Percentiles rank a stretch among this genome's conserved stretches.
These are phyloP conservation scores for Fistulina hepatica DNA, from an alignment of 1,284 basidiomycete species.

Conservation along the genomic window DNA sequence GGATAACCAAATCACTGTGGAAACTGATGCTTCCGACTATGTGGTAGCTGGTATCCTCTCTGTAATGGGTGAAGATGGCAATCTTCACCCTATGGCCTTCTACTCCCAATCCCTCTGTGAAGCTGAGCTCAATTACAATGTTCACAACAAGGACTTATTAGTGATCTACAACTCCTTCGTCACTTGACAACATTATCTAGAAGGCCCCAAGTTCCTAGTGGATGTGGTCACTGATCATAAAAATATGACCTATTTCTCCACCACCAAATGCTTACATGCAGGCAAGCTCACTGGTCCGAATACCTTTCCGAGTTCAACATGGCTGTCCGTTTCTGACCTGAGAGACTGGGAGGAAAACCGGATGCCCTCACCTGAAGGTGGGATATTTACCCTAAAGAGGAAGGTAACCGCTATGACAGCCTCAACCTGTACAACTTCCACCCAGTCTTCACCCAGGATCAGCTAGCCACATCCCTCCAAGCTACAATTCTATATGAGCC, in stretches of 20 bases:
- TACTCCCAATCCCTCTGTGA: conserved; percentile 16
- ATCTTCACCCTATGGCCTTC: conserved; percentile 11
- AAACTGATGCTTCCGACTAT: conserved; percentile 24
- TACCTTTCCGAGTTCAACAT: conserved; percentile 5
- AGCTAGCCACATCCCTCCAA: conserved; percentile 11
- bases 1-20: conserved; percentile 18
- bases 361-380: conserved; percentile 20
- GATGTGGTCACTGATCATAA: conserved; percentile 16
- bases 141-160: conserved; percentile 30
- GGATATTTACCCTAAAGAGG: conserved; percentile 16
- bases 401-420: conserved; percentile 16
- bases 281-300: background rate
- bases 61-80: conserved; percentile 1
- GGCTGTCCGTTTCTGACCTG: conserved; percentile 17
- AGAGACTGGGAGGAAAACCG: conserved; percentile 14
- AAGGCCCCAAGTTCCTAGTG: too few species aligned
- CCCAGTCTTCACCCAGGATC: conserved; percentile 16
- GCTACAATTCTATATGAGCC: conserved; percentile 8
- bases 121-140: conserved; percentile 30
- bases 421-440: conserved; percentile 20
- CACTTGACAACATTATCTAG: conserved; percentile 10
- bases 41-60: conserved; percentile 17
- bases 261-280: background rate
- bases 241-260: conserved; percentile 11
- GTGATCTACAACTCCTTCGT: conserved; percentile 20